Evolutionary conservation across 2,329 filamentous ascomycete genomes (phyloP), one percentile per base, ranked within the genome.

Genomic region (Penicillium sp.): DNA sequence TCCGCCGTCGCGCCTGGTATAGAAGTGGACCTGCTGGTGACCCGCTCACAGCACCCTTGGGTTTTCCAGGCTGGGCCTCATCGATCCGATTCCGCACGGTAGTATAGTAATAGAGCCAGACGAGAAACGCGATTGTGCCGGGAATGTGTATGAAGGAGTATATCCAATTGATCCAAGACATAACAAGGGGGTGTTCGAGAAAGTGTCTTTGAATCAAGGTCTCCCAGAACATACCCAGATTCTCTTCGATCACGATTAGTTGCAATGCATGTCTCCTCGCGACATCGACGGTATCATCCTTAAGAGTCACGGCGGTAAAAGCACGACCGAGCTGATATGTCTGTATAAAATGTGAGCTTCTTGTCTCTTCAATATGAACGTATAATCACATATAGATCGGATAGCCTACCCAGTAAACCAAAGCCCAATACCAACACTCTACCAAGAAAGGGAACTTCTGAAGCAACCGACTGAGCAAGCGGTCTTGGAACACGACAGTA

Each of bases 61-160:
- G 64, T 46, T 76, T 76, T 41, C 73, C 75, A 5, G 67, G 58
- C 33, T 75, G 75, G 19, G 69, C 66, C 14, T 77, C 72, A 54
- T 76, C 68, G 33, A 73, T 69, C 31, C 81, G 76, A 67, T 83
- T 83, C 49, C 80, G 80, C 8, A 84, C 86, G 25, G 85, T 88
- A 44, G 86, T 89, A 68, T 87, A 82, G 74, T 88, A 88, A 75
- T 84, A 90, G 5, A 90, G 79, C 67, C 84, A 81, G 36, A 84
- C 79, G 25, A 85, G 77, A 67, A 89, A 91, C 42, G 87, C 79
- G 61, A 90, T 90, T 6, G 87, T 90, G 14, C 87, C 88, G 0
- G 88, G 88, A 55, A 90, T 90, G 70, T 90, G 88, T 65, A 91
- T 89, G 73, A 89, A 90, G 6, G 87, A 89, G 73, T 90, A 90